Conservation (phyloP, 768 basidiomycete genomes). For the Hydnomerulius pinastri region DNA sequence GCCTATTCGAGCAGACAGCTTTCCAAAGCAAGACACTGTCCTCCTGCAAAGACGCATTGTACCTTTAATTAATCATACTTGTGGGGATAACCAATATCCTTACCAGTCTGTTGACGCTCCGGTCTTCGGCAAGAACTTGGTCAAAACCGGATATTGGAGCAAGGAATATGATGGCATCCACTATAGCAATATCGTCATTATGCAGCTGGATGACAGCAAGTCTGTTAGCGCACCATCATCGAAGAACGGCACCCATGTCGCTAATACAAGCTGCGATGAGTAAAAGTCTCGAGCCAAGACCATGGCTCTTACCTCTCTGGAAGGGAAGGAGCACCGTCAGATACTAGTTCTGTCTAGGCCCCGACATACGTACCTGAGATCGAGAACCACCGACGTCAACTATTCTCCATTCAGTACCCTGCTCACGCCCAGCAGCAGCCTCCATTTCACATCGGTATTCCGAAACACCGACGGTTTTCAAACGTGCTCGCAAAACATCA, state of each 20-base stretch:
- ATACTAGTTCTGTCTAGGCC: background rate
- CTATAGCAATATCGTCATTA: slow-evolving; percentile 8
- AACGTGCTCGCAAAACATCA: slow-evolving; percentile 52
- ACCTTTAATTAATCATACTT: background rate
- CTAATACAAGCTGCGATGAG: slow-evolving; percentile 26
- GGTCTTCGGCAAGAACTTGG: slow-evolving; percentile 53
- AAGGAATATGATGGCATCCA: slow-evolving; percentile 56
- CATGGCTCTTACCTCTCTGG: slow-evolving; percentile 36
- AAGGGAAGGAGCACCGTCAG: slow-evolving; percentile 8
- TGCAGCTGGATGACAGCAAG: background rate
- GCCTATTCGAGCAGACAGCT: slow-evolving; percentile 67
- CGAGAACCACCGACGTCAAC: slow-evolving; percentile 56
- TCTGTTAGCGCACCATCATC: slow-evolving; percentile 42
- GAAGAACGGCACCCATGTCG: slow-evolving; percentile 58
- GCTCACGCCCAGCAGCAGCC: slow-evolving; percentile 50
- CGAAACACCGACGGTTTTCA: slow-evolving; percentile 72
- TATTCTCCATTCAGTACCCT: slow-evolving; percentile 56
- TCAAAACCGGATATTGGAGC: slow-evolving; percentile 63
- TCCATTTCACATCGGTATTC: slow-evolving; percentile 86
- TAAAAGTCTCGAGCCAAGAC: slow-evolving; percentile 1
- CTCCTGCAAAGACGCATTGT: slow-evolving; percentile 45
- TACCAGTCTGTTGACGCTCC: slow-evolving; percentile 52
- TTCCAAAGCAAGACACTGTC: slow-evolving; percentile 80
- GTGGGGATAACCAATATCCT: slow-evolving; percentile 12
- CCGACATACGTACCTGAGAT: slow-evolving; percentile 42